Evolutionary conservation across 2,329 filamentous ascomycete genomes (phyloP), one percentile per base, ranked within the genome.

Genomic region (Calonectria fujianensis): DNA sequence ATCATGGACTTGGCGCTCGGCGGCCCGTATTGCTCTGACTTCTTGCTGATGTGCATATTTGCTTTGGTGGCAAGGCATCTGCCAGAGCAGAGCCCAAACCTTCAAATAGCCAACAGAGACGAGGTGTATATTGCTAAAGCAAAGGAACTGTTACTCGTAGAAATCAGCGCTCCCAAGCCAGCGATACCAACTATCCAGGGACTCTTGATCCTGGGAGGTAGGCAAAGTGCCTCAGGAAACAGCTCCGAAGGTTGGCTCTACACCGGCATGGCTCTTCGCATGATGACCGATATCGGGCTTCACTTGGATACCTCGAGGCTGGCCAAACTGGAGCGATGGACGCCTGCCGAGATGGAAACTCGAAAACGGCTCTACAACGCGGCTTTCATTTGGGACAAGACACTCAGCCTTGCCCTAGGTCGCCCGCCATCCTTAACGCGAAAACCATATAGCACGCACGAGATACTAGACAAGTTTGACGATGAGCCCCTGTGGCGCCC

Each of bases 321-420:
- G 4, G 73, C 76, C 5, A 24, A 63, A 7, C 31, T 78, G 1
- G 73, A 79, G 24, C 48, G 69, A 24, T 79, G 74, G 78, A 79
- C 78, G 0, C 71, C 78, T 2, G 69, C 76, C n/a, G 77, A 80
- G 61, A 65, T 65, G 9, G 78, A 80, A 50, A 74, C 70, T 7
- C 57, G 77, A n/a, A 79, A 79, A 48, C 63, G 78, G 5, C 27
- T 80, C 2, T 79, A 79, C 67, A 79, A 79, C 61, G 71, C 76
- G 0, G 77, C 78, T 4, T 80, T 79, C 35, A 73, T 79, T 37
- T 79, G 78, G 78, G 78, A 79, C 20, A 79, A 79, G 51, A 79
- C 78, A 0, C 37, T 79, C 27, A 79, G 78, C 35, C 76, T 79
- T 14, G 74, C 77, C 1, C 63, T 79, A 2, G 78, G 78, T 3